Evolutionary conservation across 129 eudicot genomes (phyloP).

Genomic region (Chrysanthemum makinoi): DNA sequence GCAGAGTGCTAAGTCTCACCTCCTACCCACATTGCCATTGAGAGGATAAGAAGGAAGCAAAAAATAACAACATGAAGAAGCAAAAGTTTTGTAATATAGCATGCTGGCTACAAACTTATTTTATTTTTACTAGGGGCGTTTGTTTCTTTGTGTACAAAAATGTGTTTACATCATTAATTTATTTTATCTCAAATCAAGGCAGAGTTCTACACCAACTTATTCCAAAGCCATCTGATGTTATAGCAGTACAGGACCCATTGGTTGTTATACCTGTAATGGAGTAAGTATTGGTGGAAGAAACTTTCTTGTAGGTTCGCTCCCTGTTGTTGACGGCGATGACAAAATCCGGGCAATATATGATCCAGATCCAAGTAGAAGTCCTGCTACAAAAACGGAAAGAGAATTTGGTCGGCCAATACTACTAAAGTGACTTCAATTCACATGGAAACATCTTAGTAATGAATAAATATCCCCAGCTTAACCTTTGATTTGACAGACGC

Average conservation of each 20-base stretch:
- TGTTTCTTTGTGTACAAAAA: not conserved
- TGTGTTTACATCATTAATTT: not conserved
- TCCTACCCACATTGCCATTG: slow-evolving; percentile 40
- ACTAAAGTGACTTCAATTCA: not conserved
- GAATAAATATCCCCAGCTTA: too few species aligned
- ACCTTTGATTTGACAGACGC: too few species aligned
- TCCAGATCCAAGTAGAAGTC: slow-evolving; percentile 72
- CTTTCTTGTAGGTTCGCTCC: slow-evolving; percentile 33
- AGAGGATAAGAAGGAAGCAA: not conserved
- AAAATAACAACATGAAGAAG: not conserved
- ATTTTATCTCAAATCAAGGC: not conserved
- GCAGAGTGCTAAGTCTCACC: slow-evolving; percentile 67
- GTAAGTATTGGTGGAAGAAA: slow-evolving; percentile 57
- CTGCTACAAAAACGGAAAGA: slow-evolving; percentile 49
- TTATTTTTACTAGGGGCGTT: too few species aligned
- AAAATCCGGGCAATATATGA: slow-evolving; percentile 66
- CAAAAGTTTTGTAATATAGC: not conserved
- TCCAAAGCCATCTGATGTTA: slow-evolving; percentile 5
- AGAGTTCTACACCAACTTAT: not conserved
- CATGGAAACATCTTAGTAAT: too few species aligned
- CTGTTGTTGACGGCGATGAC: slow-evolving; percentile 43
- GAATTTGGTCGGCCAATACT: slow-evolving; percentile 9
- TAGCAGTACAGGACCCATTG: too few species aligned
- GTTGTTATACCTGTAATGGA: slow-evolving; percentile 67
- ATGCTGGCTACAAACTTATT: too few species aligned